These are phyloP conservation scores for Aspergillus baeticus DNA, from an alignment of 495 filamentous ascomycete genomes.

Conservation along the genomic window DNA sequence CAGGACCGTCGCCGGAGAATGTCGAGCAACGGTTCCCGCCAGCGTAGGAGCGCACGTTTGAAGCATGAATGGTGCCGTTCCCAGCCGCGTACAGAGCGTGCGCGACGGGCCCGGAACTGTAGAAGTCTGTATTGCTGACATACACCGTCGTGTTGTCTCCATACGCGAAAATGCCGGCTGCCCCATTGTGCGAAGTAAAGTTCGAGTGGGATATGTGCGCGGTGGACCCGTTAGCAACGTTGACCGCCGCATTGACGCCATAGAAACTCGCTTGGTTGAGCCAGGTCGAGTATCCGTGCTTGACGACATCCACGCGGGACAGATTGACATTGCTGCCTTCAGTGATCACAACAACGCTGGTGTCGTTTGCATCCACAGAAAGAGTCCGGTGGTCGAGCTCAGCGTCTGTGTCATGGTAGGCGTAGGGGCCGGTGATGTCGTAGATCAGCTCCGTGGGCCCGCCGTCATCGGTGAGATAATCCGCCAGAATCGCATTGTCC, in stretches of 20 bases:
- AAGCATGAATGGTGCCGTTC: constrained; percentile 18
- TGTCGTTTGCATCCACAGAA: constrained; percentile 21
- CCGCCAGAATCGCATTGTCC: constrained; percentile 8
- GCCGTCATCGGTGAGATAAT: neutral
- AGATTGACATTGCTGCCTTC: constrained; percentile 10
- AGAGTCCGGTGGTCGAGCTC: constrained; percentile 16
- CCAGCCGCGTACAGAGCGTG: constrained; percentile 21
- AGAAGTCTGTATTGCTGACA: constrained; percentile 20
- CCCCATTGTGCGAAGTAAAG: no score
- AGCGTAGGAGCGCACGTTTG: constrained; percentile 14
- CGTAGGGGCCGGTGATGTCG: neutral
- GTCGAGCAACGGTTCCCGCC: constrained; percentile 20
- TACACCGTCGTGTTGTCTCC: constrained; percentile 15
- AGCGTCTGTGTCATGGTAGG: constrained; percentile 3
- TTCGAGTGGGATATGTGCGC: no score
- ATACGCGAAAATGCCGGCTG: no score
- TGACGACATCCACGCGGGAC: constrained; percentile 13
- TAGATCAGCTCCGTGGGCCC: no score
- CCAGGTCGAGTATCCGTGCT: constrained; percentile 19
- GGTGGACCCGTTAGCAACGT: neutral
- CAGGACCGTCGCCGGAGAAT: constrained; percentile 21
- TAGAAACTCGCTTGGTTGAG: constrained; percentile 20
- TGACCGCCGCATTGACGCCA: constrained; percentile 21
- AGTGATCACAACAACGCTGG: constrained; percentile 17
- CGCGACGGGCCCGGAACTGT: constrained; percentile 20